Percentiles rank a stretch among this genome's conserved stretches.
These are phyloP conservation scores for Lentithecium fluviatile DNA, from an alignment of 495 filamentous ascomycete genomes.

Conservation along the genomic window DNA sequence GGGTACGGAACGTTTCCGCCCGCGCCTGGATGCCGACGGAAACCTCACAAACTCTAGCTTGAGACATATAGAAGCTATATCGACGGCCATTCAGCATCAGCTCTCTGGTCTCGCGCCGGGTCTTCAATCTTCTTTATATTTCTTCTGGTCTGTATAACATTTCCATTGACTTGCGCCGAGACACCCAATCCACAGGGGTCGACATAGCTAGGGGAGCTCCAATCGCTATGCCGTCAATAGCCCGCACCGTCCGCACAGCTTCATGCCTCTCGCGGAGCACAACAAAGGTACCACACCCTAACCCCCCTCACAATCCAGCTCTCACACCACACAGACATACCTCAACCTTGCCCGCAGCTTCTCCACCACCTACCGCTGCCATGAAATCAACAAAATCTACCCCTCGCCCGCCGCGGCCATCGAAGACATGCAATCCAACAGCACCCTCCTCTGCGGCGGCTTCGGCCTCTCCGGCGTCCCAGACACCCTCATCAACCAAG, in stretches of 20 bases:
- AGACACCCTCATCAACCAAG: conserved; percentile 38
- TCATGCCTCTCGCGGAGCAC: conserved; percentile 27
- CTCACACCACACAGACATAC: conserved; percentile 22
- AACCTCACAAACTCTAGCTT: too few relatives aligned
- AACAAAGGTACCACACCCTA: conserved; percentile 9
- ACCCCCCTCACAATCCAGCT: neutral
- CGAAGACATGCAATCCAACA: conserved; percentile 36
- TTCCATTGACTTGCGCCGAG: too few relatives aligned
- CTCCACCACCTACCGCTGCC: conserved; percentile 37
- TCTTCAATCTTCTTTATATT: neutral
- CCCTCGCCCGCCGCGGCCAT: conserved; percentile 39
- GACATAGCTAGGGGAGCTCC: neutral
- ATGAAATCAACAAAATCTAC: conserved; percentile 46
- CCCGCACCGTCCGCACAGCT: conserved; percentile 21
- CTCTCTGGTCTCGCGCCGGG: too few relatives aligned
- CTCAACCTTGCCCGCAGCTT: conserved; percentile 40
- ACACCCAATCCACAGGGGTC: neutral
- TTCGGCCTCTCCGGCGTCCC: conserved; percentile 42
- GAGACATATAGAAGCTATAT: too few relatives aligned
- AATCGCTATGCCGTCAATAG: conserved; percentile 32
- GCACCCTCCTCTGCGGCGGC: conserved; percentile 39
- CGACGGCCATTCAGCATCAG: neutral
- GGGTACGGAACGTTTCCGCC: too few relatives aligned
- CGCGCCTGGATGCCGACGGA: too few relatives aligned
- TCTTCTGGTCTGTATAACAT: too few relatives aligned